Evolutionary conservation across 352 stramenopile genomes (phyloP).

Genomic region (Sclerospora graminicola): DNA sequence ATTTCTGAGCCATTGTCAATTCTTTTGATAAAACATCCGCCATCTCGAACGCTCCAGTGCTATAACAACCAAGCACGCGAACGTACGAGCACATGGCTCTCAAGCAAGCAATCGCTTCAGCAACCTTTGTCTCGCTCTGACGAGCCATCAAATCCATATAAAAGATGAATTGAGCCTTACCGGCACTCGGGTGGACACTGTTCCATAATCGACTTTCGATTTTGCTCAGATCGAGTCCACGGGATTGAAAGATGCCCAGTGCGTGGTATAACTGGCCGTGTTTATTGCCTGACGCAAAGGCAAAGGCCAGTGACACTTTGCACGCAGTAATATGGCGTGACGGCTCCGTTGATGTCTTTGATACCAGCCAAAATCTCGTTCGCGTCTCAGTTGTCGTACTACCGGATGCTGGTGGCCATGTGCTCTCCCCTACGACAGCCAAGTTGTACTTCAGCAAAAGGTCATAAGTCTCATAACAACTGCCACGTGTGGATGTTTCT

Average conservation of each 20-base stretch:
- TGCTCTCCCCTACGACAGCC: conserved; percentile 62
- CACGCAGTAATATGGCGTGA: conserved; percentile 27
- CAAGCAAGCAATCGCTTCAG: conserved; percentile 68
- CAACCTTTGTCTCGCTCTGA: conserved; percentile 49
- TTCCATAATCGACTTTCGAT: conserved; percentile 62
- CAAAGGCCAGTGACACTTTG: conserved; percentile 72
- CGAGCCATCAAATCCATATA: conserved; percentile 65
- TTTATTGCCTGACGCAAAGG: conserved; percentile 51
- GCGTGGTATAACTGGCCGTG: conserved; percentile 53
- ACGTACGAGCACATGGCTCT: conserved; percentile 79
- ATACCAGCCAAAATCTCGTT: conserved; percentile 88
- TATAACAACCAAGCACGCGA: conserved; percentile 78
- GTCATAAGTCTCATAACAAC: conserved; percentile 95
- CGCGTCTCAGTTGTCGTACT: conserved; percentile 19
- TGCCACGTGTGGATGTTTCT: conserved; percentile 93
- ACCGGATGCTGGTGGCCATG: conserved; percentile 25
- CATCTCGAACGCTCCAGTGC: conserved; percentile 22
- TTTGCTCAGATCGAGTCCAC: conserved; percentile 59
- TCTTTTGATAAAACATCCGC: conserved; percentile 8
- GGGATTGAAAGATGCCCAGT: conserved; percentile 49
- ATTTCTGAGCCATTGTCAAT: conserved; percentile 42
- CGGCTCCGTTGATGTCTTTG: conserved; percentile 34
- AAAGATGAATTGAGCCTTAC: conserved; percentile 69
- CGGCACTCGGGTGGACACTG: conserved; percentile 16
- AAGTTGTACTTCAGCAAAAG: conserved; percentile 62